Conservation (phyloP, 371 early-diverging fungal genomes). For the Circinella umbellata region DNA sequence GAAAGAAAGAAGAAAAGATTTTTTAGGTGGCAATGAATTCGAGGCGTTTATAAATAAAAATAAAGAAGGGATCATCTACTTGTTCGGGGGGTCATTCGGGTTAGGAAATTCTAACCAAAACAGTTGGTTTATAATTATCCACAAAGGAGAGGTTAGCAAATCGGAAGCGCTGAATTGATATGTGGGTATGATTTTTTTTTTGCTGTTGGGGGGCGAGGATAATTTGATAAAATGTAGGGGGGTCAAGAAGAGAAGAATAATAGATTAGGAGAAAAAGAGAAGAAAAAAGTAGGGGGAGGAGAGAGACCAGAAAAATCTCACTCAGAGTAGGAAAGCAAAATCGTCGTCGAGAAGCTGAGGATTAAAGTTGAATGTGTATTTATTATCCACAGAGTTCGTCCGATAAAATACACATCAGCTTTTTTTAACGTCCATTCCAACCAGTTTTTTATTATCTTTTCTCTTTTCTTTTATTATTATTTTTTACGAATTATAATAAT, state of each 20-base stretch:
- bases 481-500: too few relatives aligned
- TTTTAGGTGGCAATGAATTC: not conserved
- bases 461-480: too few relatives aligned
- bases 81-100: not conserved
- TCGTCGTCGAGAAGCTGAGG: too few relatives aligned
- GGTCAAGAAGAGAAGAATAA: too few relatives aligned
- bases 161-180: slow-evolving; percentile 7
- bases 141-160: slow-evolving; percentile 1
- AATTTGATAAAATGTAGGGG: too few relatives aligned
- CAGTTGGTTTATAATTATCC: not conserved
- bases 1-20: not conserved
- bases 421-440: slow-evolving; percentile 15
- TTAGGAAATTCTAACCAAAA: slow-evolving; percentile 10
- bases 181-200: not conserved
- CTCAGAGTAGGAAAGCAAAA: too few relatives aligned
- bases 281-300: too few relatives aligned
- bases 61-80: not conserved
- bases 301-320: too few relatives aligned
- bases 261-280: too few relatives aligned
- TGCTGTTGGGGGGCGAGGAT: not conserved
- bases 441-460: not conserved
- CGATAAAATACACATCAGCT: not conserved
- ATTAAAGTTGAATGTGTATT: not conserved
- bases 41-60: slow-evolving; percentile 8
- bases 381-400: too few relatives aligned